Conservation (phyloP, 345 rosid genomes). For the Arabidopsis thaliana region TAIR10.1 NC_003071.7:656501-657000, state of each 20-base stretch:
- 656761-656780: no score
- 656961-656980: neutral
- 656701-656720: slow-evolving; percentile 26
- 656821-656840: slow-evolving; percentile 4
- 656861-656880: slow-evolving; percentile 3
- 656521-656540: no score
- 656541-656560: neutral
- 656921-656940: neutral
- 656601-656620: no score
- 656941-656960: neutral
- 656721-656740: neutral
- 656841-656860: slow-evolving; percentile 1
- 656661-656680: slow-evolving; percentile 22
- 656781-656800: neutral
- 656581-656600: no score
- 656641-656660: slow-evolving; percentile 18
- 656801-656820: slow-evolving; percentile 13
- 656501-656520: no score
- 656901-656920: slow-evolving; percentile 12
- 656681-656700: slow-evolving; percentile 39
- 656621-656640: slow-evolving; percentile 16
- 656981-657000: neutral
- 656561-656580: neutral
- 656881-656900: slow-evolving; percentile 6
- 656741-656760: slow-evolving; percentile 17